Conservation (phyloP, 176 grass and related monocot species). For the Bonia amplexicaulis region DNA sequence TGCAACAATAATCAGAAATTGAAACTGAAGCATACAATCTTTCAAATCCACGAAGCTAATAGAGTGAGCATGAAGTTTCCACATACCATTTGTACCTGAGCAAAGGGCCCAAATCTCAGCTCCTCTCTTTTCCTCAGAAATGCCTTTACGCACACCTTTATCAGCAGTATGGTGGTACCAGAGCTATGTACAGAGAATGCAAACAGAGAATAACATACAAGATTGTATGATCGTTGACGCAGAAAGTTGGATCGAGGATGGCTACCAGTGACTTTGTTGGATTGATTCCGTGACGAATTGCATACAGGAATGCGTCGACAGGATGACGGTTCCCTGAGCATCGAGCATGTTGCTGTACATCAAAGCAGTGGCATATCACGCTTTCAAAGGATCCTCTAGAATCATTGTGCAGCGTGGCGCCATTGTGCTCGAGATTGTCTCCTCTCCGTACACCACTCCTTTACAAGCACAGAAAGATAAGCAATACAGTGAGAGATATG, state of each 20-base stretch:
- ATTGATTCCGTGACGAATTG: constrained; percentile 27
- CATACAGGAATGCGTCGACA: neutral
- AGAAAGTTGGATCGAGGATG: neutral
- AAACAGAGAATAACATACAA: neutral
- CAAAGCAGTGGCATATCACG: constrained; percentile 1
- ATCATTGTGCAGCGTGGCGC: constrained; percentile 11
- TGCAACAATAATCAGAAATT: neutral
- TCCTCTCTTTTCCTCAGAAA: neutral
- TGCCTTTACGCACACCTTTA: neutral
- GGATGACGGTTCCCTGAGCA: neutral
- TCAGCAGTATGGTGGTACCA: neutral
- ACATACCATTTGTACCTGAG: constrained; percentile 7
- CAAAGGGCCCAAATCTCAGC: constrained; percentile 7
- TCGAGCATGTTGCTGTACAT: neutral
- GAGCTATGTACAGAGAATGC: neutral
- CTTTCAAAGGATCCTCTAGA: neutral
- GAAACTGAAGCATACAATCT: neutral
- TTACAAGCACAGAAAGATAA: neutral
- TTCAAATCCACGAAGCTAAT: neutral
- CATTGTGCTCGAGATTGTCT: constrained; percentile 14
- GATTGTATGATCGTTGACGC: constrained; percentile 24
- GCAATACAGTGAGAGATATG: neutral
- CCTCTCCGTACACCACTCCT: neutral
- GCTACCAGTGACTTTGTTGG: constrained; percentile 4
- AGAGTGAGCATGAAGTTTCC: neutral